Evolutionary conservation across 768 basidiomycete species (phyloP).

Genomic region (Collybia sp.): DNA sequence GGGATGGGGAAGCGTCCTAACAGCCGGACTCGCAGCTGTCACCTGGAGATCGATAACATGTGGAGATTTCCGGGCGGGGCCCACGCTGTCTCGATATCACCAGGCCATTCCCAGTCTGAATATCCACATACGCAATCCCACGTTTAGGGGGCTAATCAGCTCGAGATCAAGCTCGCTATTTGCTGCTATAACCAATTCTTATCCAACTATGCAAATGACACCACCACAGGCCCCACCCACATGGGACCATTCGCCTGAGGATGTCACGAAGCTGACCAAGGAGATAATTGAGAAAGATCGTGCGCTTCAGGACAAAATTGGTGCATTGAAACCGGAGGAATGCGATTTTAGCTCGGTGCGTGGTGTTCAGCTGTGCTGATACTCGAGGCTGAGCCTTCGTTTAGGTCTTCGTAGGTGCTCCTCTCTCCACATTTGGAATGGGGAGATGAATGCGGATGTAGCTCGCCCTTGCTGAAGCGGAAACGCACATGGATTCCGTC

Average conservation of each 20-base stretch:
- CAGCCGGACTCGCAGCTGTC: constrained; percentile 34
- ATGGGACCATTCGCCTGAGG: constrained; percentile 65
- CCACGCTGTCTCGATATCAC: constrained; percentile 16
- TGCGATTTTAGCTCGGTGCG: constrained; percentile 67
- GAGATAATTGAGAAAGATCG: constrained; percentile 55
- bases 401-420: constrained; percentile 68
- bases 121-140: constrained; percentile 20
- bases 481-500: constrained; percentile 45
- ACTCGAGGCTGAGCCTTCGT: constrained; percentile 4
- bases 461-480: constrained; percentile 56
- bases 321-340: constrained; percentile 47
- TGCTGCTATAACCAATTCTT: constrained; percentile 16
- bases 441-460: constrained; percentile 23
- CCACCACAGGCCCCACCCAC: constrained; percentile 63
- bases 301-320: constrained; percentile 53
- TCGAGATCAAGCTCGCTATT: constrained; percentile 13
- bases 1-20: constrained; percentile 34
- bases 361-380: constrained; percentile 1
- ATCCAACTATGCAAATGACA: constrained; percentile 41
- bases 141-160: constrained; percentile 4
- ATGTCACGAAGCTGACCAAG: constrained; percentile 53
- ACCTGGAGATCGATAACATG: constrained; percentile 32
- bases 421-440: neutral
- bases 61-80: constrained; percentile 36
- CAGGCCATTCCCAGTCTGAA: constrained; percentile 12